phyloP scores from a whole-genome alignment of 2,329 filamentous ascomycete species.

The Calonectria honghensis region DNA sequence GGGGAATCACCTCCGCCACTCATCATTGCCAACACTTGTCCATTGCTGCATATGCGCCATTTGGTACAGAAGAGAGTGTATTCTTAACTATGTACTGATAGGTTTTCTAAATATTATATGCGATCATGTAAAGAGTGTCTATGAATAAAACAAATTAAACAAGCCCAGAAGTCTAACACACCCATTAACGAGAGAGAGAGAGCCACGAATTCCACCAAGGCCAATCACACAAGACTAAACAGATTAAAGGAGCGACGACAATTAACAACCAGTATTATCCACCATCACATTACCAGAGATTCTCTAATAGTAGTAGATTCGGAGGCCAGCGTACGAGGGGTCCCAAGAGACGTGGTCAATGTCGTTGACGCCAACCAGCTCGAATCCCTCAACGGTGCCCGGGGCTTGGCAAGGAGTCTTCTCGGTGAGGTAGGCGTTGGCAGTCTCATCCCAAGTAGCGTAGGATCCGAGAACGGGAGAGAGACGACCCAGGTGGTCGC shows the following conservation, averaged over 20 bases:
- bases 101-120: neutral
- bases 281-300: neutral
- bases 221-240: neutral
- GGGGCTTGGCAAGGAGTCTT: slow-evolving; percentile 45
- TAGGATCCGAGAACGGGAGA: slow-evolving; percentile 10
- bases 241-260: slow-evolving; percentile 2
- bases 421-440: slow-evolving; percentile 44
- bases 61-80: neutral
- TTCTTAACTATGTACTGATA: neutral
- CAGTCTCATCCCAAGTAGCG: slow-evolving; percentile 44
- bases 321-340: slow-evolving; percentile 38
- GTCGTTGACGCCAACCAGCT: slow-evolving; percentile 49
- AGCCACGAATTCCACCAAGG: neutral
- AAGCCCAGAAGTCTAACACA: slow-evolving; percentile 15
- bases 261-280: neutral
- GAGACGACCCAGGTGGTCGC: slow-evolving; percentile 49
- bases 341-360: slow-evolving; percentile 45
- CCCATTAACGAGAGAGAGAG: neutral
- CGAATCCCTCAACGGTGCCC: slow-evolving; percentile 44
- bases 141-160: neutral
- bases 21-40: neutral
- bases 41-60: neutral
- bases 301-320: slow-evolving; percentile 41
- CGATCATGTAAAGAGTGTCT: slow-evolving; percentile 17
- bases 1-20: neutral